Conservation (phyloP, 1,139 yeast genomes). For the Saccharomyces hybrid region DNA sequence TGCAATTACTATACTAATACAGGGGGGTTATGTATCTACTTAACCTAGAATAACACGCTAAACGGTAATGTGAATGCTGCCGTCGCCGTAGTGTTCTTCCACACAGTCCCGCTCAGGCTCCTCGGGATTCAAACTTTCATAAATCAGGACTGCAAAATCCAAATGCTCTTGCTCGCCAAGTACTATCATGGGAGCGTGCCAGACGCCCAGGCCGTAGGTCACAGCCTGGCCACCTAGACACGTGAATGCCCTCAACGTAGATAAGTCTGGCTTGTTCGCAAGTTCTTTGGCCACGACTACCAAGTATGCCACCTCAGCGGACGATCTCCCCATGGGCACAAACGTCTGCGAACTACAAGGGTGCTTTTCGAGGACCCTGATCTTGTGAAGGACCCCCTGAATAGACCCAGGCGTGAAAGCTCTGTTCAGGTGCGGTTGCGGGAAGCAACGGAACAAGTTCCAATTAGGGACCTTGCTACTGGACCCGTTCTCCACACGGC, state of each 20-base stretch:
- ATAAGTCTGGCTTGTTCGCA: slow-evolving; percentile 53
- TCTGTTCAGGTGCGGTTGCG: slow-evolving; percentile 55
- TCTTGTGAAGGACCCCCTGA: slow-evolving; percentile 34
- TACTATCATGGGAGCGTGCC: slow-evolving; percentile 96
- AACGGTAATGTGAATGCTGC: background rate
- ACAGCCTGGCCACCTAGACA: slow-evolving; percentile 82
- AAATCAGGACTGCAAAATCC: slow-evolving; percentile 80
- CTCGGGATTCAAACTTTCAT: slow-evolving; percentile 53
- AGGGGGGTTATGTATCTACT: background rate
- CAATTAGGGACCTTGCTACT: slow-evolving; percentile 49
- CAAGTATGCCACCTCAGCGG: slow-evolving; percentile 46
- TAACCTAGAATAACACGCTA: background rate
- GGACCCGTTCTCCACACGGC: slow-evolving; percentile 53
- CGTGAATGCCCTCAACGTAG: slow-evolving; percentile 54
- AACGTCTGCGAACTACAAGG: slow-evolving; percentile 89
- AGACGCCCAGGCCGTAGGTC: slow-evolving; percentile 67
- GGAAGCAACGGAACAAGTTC: slow-evolving; percentile 77
- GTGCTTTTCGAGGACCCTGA: slow-evolving; percentile 80
- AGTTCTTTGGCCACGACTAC: slow-evolving; percentile 66
- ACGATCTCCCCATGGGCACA: slow-evolving; percentile 66
- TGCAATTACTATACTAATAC: background rate
- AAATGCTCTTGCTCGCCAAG: slow-evolving; percentile 39
- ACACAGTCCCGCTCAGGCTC: slow-evolving; percentile 74
- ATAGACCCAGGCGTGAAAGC: slow-evolving; percentile 9
- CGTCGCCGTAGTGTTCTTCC: slow-evolving; percentile 53